These are phyloP conservation scores for Leccinum variicolor DNA, from an alignment of 768 basidiomycete genomes.

Conservation along the genomic window DNA sequence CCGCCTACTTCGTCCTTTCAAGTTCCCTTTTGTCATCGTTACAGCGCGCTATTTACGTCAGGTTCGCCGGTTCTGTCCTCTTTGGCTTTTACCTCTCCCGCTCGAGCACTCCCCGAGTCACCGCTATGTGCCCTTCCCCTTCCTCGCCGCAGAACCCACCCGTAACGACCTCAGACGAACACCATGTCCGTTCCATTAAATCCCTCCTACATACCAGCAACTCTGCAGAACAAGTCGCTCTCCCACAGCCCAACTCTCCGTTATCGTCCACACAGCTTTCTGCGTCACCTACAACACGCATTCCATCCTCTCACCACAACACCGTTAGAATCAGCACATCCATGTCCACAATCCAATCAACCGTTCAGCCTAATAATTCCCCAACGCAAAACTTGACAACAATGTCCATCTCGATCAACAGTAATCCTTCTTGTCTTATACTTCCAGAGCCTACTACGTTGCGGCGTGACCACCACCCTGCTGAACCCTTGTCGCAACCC, in stretches of 20 bases:
- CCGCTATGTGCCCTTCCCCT: conserved; percentile 24
- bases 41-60: conserved; percentile 23
- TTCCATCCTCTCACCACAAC: conserved; percentile 8
- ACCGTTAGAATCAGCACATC: conserved; percentile 10
- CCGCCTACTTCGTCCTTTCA: conserved; percentile 16
- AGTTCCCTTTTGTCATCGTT: conserved; percentile 5
- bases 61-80: conserved; percentile 9
- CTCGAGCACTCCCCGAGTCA: conserved; percentile 22
- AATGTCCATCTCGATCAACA: conserved; percentile 11
- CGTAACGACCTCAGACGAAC: conserved; percentile 17
- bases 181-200: conserved; percentile 5
- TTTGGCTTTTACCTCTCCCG: conserved; percentile 10
- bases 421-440: conserved; percentile 21
- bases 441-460: conserved; percentile 10
- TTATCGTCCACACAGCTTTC: conserved; percentile 13
- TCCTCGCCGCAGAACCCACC: conserved; percentile 25
- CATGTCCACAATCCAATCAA: conserved; percentile 18
- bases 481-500: conserved; percentile 9
- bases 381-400: conserved; percentile 12
- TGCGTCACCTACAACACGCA: conserved; percentile 20
- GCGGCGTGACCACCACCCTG: conserved; percentile 6
- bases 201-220: neutral
- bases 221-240: conserved; percentile 5
- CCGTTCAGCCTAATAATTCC: conserved; percentile 17
- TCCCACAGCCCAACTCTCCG: conserved; percentile 6